A percentile compares a stretch with the other conserved stretches of the same genome.
These are phyloP conservation scores for Hymenotorrendiella dingleyae DNA, from an alignment of 2,329 filamentous ascomycete genomes.

Conservation along the genomic window DNA sequence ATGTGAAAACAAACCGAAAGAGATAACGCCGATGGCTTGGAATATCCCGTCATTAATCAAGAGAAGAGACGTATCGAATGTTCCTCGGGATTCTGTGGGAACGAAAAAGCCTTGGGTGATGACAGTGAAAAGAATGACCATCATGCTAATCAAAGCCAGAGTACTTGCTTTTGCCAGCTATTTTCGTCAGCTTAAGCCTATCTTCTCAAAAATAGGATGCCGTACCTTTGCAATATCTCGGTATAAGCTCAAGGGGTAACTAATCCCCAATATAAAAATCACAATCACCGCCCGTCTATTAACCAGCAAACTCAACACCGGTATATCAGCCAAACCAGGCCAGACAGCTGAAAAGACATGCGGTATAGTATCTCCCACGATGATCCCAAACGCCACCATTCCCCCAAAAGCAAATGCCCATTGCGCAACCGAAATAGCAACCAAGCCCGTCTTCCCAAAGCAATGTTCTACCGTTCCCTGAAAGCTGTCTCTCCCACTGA, in stretches of 20 bases:
- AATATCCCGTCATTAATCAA: constrained; percentile 85
- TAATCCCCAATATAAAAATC: constrained; percentile 79
- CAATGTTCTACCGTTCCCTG: constrained; percentile 95
- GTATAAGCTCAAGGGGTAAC: constrained; percentile 88
- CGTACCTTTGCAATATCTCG: constrained; percentile 91
- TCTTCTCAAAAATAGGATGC: neutral
- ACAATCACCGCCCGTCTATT: constrained; percentile 80
- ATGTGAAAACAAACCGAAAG: constrained; percentile 66
- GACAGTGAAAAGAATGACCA: constrained; percentile 81
- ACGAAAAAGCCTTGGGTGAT: constrained; percentile 76
- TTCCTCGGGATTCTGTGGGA: constrained; percentile 64
- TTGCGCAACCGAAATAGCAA: constrained; percentile 85
- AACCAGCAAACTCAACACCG: constrained; percentile 76
- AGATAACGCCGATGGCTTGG: constrained; percentile 95
- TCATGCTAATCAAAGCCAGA: constrained; percentile 87
- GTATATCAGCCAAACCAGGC: constrained; percentile 64
- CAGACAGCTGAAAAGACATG: constrained; percentile 80
- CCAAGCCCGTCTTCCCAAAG: constrained; percentile 79
- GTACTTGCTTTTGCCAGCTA: constrained; percentile 95
- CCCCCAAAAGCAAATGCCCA: constrained; percentile 99
- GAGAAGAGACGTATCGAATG: constrained; percentile 62
- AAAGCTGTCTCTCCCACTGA: constrained; percentile 89
- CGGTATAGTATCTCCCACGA: constrained; percentile 93
- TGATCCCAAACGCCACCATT: constrained; percentile 97
- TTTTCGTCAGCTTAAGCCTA: constrained; percentile 11